phyloP scores from a whole-genome alignment of 2,329 filamentous ascomycete species.

The Sclerotinia glacialis region DNA sequence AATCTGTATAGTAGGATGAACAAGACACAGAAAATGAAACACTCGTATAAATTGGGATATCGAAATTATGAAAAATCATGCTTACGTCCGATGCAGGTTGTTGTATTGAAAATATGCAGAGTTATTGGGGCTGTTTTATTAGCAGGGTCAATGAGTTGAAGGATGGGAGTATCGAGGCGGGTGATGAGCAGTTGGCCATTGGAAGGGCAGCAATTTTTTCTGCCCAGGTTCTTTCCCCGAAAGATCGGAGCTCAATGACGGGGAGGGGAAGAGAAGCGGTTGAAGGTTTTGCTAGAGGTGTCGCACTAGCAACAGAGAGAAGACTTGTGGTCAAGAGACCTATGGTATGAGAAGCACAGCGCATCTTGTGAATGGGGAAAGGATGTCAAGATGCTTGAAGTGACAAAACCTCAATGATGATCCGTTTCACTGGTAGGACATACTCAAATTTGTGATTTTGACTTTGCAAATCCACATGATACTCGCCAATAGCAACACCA shows the following conservation, averaged over 20 bases:
- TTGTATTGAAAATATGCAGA: constrained; percentile 38
- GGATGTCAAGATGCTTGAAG: not conserved
- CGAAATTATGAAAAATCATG: not conserved
- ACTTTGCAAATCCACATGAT: not conserved
- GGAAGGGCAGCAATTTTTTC: constrained; percentile 42
- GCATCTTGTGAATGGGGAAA: not conserved
- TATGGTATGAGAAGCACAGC: not conserved
- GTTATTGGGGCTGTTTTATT: constrained; percentile 23
- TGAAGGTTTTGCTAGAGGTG: not conserved
- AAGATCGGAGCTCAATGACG: constrained; percentile 22
- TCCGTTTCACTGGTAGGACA: not conserved
- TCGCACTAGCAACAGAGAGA: not conserved
- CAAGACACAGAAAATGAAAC: not conserved
- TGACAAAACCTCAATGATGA: not conserved
- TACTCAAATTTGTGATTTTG: not conserved
- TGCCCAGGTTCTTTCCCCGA: constrained; percentile 21
- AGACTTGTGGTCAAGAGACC: constrained; percentile 2
- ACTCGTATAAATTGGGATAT: not conserved
- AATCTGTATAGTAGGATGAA: not conserved
- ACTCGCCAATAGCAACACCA: not conserved
- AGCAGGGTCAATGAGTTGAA: constrained; percentile 40
- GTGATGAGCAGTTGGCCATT: constrained; percentile 42
- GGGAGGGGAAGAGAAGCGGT: constrained; percentile 21
- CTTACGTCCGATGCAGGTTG: constrained; percentile 15
- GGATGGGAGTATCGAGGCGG: constrained; percentile 37